phyloP scores from a whole-genome alignment of 108 stramenopile genomes.

The Pseudonitzschia multiseries region DNA sequence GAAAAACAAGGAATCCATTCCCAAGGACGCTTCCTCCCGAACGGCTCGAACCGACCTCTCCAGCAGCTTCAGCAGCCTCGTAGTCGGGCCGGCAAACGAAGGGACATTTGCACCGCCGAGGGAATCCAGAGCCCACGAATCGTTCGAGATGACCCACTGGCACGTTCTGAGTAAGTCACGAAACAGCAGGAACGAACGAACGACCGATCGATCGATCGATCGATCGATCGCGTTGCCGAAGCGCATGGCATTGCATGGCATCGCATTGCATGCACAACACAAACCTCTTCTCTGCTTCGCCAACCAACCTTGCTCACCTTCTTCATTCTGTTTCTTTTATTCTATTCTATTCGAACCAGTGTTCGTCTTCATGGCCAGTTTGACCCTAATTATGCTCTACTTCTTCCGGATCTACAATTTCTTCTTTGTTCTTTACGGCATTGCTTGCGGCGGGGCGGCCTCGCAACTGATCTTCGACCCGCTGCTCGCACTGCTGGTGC shows the following conservation, averaged over 20 bases:
- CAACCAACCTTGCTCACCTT: too few relatives aligned
- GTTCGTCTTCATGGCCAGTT: conserved; percentile 71
- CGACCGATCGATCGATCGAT: background rate
- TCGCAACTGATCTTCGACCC: conserved; percentile 26
- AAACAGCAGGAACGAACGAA: background rate
- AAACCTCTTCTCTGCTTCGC: background rate
- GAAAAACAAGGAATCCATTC: background rate
- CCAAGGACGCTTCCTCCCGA: background rate
- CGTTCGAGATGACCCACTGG: conserved; percentile 30
- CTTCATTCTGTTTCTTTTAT: background rate
- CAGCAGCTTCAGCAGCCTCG: too few relatives aligned
- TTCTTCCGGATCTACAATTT: conserved; percentile 68
- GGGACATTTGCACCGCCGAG: background rate
- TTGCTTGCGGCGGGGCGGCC: conserved; percentile 67
- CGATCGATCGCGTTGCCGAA: background rate
- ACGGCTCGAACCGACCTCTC: background rate
- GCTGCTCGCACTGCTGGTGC: conserved; percentile 5
- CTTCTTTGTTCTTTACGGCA: conserved; percentile 70
- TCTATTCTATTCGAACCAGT: conserved; percentile 38
- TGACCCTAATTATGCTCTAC: conserved; percentile 57
- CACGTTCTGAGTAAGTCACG: background rate
- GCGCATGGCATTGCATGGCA: too few relatives aligned
- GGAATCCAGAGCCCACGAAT: background rate
- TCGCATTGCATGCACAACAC: too few relatives aligned
- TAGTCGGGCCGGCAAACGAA: too few relatives aligned